Evolutionary conservation across 352 stramenopile genomes (phyloP), one percentile per base, ranked within the genome.

Genomic region (Phytophthora citrophthora): DNA sequence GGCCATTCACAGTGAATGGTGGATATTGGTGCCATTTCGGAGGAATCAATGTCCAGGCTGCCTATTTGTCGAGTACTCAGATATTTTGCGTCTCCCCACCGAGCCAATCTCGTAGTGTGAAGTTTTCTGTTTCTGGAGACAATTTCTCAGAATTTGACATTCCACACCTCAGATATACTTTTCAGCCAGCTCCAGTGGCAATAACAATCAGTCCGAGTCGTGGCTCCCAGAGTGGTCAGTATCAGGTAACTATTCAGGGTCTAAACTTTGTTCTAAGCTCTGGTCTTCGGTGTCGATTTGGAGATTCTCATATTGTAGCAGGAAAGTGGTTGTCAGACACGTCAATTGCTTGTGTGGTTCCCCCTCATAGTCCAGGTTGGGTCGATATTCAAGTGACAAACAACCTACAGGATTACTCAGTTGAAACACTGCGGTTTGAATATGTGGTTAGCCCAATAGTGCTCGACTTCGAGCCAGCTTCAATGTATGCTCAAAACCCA

Each of bases 351-450:
- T 89, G 80, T 46, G 47, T 61, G 1, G 64, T 63, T 2, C 73
- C 76, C 12, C 32, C 13, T 8, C 68, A 84, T 11, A 40, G 24
- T 7, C 71, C 62, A 6, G 73, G 74, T 1, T 66, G 61, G 36
- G 65, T 85, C 16, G 55, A 65, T 16, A 50, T 89, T 0, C 71
- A 79, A 24, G 72, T 88, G 20, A 80, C 76, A 0, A 89, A 84
- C 64, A 89, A 89, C 13, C 9, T 86, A 4, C 70, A 85, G 45
- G 76, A 88, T 36, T 89, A 81, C 55, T 85, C 77, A 0, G 16
- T 53, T 15, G 56, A 78, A 16, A 24, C 50, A 15, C 16, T 68
- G 10, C 16, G 54, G 12, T 78, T 86, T 43, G 61, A 88, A 40
- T 85, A 81, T 38, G 51, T 86, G 12, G 49, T 59, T 5, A 66